These are phyloP conservation scores for Hawksworthiomyces lignivorus DNA, from an alignment of 2,329 filamentous ascomycete species.

Conservation along the genomic window DNA sequence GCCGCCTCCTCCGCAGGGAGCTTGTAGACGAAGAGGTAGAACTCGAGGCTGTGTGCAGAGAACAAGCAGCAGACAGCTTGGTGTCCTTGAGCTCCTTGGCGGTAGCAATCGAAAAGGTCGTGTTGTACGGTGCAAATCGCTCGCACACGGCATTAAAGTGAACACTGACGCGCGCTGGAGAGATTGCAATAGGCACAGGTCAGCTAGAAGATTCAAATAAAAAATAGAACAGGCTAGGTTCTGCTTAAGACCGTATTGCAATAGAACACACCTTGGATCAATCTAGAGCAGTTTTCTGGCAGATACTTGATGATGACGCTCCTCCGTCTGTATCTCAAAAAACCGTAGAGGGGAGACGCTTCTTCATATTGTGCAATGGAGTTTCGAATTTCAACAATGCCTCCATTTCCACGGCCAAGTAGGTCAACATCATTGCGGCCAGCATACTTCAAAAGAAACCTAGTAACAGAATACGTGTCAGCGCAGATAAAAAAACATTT, in stretches of 20 bases:
- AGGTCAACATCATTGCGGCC: constrained; percentile 83
- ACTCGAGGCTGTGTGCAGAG: constrained; percentile 77
- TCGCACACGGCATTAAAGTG: constrained; percentile 62
- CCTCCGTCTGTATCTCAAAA: constrained; percentile 79
- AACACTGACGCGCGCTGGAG: constrained; percentile 69
- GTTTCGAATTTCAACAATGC: constrained; percentile 75
- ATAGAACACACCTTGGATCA: constrained; percentile 71
- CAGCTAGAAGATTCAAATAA: too few species aligned
- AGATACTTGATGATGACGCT: constrained; percentile 91
- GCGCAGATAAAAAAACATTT: too few species aligned
- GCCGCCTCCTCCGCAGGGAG: constrained; percentile 65
- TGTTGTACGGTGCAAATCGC: constrained; percentile 77
- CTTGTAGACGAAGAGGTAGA: constrained; percentile 80
- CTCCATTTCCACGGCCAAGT: constrained; percentile 67
- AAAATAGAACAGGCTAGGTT: too few species aligned
- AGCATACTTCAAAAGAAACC: constrained; percentile 91
- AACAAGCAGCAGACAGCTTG: constrained; percentile 79
- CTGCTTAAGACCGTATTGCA: too few species aligned
- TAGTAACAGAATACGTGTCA: too few species aligned
- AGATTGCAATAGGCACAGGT: too few species aligned
- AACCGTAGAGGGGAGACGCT: constrained; percentile 81
- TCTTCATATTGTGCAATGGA: constrained; percentile 74
- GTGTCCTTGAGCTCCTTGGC: constrained; percentile 79
- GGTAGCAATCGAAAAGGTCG: constrained; percentile 66
- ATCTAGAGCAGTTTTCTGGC: constrained; percentile 79